Conservation (phyloP, 305 asterid species). For the Fraxinus sp. region DNA sequence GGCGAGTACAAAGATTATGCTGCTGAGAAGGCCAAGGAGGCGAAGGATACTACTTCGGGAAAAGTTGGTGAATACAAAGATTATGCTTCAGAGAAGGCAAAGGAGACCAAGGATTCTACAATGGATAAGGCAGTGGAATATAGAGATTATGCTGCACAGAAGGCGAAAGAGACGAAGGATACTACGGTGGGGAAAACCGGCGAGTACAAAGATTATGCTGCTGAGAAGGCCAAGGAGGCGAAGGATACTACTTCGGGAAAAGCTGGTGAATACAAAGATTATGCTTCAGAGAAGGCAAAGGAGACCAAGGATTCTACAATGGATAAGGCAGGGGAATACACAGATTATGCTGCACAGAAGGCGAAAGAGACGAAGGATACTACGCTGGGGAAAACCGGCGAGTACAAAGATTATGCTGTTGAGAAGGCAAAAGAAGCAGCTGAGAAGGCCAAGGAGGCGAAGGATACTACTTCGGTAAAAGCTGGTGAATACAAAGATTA, state of each 20-base stretch:
- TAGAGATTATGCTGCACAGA: background rate
- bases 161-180: constrained; percentile 24
- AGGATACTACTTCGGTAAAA: background rate
- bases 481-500: constrained; percentile 18
- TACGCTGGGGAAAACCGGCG: constrained; percentile 10
- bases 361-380: constrained; percentile 17
- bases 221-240: constrained; percentile 8
- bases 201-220: constrained; percentile 20
- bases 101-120: too few relatives aligned
- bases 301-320: constrained; percentile 11
- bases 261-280: constrained; percentile 17
- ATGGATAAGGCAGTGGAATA: too few relatives aligned
- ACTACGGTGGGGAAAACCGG: background rate
- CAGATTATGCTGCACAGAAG: constrained; percentile 26
- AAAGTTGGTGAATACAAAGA: too few relatives aligned
- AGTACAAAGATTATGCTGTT: constrained; percentile 22
- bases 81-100: too few relatives aligned
- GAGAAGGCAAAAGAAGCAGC: too few relatives aligned
- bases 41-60: too few relatives aligned
- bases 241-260: background rate
- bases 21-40: too few relatives aligned
- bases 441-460: background rate
- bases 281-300: constrained; percentile 18
- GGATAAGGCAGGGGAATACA: constrained; percentile 19
- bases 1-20: constrained; percentile 18